Evolutionary conservation across 345 rosid genomes (phyloP).

Genomic region (Pseudoturritis turrita): DNA sequence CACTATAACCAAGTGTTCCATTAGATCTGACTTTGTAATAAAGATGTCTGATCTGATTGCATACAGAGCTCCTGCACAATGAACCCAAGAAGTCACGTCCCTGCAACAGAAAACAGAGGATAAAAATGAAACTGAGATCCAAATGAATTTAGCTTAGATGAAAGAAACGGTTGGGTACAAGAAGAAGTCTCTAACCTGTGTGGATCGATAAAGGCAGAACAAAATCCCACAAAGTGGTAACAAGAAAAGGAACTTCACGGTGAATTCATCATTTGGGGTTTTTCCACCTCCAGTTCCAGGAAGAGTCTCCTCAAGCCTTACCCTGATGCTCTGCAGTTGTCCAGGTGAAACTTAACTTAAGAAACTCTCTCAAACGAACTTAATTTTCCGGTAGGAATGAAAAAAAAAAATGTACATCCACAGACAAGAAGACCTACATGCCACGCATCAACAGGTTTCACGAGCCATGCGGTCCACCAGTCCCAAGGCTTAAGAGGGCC

Average conservation of each 20-base stretch:
- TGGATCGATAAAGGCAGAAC: constrained; percentile 23
- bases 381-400: neutral
- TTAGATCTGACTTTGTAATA: constrained; percentile 51
- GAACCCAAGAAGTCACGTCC: constrained; percentile 41
- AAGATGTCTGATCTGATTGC: constrained; percentile 58
- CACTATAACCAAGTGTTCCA: constrained; percentile 54
- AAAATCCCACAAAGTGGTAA: constrained; percentile 61
- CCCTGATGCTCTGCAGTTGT: constrained; percentile 42
- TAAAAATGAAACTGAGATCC: neutral
- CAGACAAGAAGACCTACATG: constrained; percentile 47
- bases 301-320: constrained; percentile 30
- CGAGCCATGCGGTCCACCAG: constrained; percentile 97
- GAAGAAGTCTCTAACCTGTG: constrained; percentile 12
- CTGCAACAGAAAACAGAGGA: constrained; percentile 39
- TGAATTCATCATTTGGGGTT: constrained; percentile 61
- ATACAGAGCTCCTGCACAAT: constrained; percentile 53
- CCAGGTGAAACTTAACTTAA: neutral
- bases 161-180: neutral
- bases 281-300: constrained; percentile 90
- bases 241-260: constrained; percentile 69
- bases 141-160: neutral
- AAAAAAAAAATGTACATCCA: neutral
- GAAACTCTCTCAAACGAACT: neutral
- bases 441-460: constrained; percentile 96
- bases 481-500: constrained; percentile 99